Percentiles rank a stretch among this genome's conserved stretches.
Conservation (phyloP, 139 green algal species). For the Trebouxia sp. region DNA sequence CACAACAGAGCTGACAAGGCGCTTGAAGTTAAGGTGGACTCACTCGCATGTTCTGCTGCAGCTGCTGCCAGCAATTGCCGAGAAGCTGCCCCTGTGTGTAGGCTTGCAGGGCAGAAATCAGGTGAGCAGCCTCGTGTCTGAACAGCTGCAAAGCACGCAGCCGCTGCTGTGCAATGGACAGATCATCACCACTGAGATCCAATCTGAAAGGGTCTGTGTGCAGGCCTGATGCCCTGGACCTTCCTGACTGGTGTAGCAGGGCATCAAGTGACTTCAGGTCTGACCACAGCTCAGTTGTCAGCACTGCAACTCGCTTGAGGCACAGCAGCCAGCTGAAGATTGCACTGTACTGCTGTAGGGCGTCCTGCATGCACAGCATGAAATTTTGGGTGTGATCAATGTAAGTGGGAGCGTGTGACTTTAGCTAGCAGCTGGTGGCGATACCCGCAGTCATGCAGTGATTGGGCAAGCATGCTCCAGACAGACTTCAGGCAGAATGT, state of each 20-base stretch:
- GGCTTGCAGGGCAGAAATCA: background rate
- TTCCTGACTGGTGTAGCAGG: too few species aligned
- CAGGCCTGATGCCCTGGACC: too few species aligned
- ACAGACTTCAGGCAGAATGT: too few species aligned
- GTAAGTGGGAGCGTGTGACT: too few species aligned
- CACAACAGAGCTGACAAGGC: too few species aligned
- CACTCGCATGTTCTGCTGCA: background rate
- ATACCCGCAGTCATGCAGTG: too few species aligned
- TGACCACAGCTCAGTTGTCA: background rate
- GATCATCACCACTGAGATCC: too few species aligned
- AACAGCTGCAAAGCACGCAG: background rate
- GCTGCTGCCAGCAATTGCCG: background rate
- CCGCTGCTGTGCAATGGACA: background rate
- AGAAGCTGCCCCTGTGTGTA: conserved; percentile 12
- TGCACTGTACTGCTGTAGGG: conserved; percentile 4
- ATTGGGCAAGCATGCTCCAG: too few species aligned
- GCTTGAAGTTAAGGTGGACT: background rate
- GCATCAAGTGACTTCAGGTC: background rate
- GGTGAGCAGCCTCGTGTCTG: conserved; percentile 20
- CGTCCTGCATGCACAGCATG: background rate
- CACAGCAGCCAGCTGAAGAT: conserved; percentile 26
- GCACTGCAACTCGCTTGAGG: conserved; percentile 15
- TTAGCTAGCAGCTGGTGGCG: too few species aligned
- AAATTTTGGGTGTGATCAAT: too few species aligned
- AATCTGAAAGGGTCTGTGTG: too few species aligned